phyloP scores from a whole-genome alignment of 176 grass and related monocot species.

The Calamus simplicifolius region DNA sequence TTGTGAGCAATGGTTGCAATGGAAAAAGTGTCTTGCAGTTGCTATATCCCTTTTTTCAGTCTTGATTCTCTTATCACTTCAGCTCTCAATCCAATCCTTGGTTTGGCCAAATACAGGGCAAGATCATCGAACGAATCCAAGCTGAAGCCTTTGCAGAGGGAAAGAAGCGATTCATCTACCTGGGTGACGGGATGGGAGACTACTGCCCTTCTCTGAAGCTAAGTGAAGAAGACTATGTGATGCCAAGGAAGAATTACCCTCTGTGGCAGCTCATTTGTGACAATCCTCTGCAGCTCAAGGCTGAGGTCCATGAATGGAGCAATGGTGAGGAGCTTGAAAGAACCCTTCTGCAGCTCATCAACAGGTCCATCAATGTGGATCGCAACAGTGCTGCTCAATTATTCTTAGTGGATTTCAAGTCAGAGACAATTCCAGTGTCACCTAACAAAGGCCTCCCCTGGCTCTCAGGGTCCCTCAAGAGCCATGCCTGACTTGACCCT shows the following conservation, averaged over 20 bases:
- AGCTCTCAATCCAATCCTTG: too few species aligned
- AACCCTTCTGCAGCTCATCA: constrained; percentile 6
- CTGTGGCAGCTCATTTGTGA: background rate
- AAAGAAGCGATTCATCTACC: constrained; percentile 8
- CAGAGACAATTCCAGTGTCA: background rate
- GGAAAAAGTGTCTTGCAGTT: too few species aligned
- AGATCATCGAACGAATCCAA: constrained; percentile 1
- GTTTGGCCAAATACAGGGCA: background rate
- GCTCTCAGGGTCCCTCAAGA: constrained; percentile 7
- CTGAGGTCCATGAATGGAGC: constrained; percentile 4
- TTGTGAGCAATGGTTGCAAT: too few species aligned
- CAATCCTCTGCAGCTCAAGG: background rate
- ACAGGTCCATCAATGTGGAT: background rate
- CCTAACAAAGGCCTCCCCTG: background rate
- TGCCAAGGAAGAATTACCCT: constrained; percentile 4
- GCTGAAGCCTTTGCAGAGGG: background rate
- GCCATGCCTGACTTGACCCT: background rate
- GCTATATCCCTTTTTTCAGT: too few species aligned
- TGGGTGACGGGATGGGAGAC: constrained; percentile 6
- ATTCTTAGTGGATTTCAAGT: background rate
- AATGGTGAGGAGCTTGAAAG: background rate
- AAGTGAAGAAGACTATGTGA: constrained; percentile 5
- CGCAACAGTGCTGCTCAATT: background rate
- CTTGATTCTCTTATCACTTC: too few species aligned
- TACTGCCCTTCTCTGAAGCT: constrained; percentile 3